These are phyloP conservation scores for Aegle marmelos DNA, from an alignment of 345 rosid genomes.

Conservation along the genomic window DNA sequence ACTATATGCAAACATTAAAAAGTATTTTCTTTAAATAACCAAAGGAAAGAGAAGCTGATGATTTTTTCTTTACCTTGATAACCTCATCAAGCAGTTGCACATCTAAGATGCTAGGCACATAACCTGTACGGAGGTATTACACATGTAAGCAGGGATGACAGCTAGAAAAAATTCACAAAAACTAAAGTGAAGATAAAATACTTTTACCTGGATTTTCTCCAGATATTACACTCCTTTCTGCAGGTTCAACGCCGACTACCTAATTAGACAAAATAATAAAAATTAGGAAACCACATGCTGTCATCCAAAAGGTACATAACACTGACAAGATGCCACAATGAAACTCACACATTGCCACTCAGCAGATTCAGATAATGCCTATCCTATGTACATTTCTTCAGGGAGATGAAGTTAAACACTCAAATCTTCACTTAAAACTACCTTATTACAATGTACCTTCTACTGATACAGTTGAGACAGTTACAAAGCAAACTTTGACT, in stretches of 20 bases:
- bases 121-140: constrained; percentile 49
- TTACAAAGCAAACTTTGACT: background rate
- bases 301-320: constrained; percentile 4
- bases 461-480: background rate
- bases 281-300: constrained; percentile 2
- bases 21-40: background rate
- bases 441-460: background rate
- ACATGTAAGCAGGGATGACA: constrained; percentile 6
- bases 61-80: constrained; percentile 47
- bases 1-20: background rate
- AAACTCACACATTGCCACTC: background rate
- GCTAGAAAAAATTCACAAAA: constrained; percentile 1
- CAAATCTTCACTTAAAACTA: background rate
- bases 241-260: constrained; percentile 96
- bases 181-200: constrained; percentile 7
- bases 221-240: constrained; percentile 85
- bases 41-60: background rate
- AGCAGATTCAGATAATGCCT: background rate
- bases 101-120: constrained; percentile 71
- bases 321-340: background rate
- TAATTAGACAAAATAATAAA: constrained; percentile 23
- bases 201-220: constrained; percentile 73
- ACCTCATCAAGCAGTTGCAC: constrained; percentile 87
- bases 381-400: background rate
- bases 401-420: background rate